Evolutionary conservation across 495 filamentous ascomycete species (phyloP).

Genomic region (Xylaria venustula): DNA sequence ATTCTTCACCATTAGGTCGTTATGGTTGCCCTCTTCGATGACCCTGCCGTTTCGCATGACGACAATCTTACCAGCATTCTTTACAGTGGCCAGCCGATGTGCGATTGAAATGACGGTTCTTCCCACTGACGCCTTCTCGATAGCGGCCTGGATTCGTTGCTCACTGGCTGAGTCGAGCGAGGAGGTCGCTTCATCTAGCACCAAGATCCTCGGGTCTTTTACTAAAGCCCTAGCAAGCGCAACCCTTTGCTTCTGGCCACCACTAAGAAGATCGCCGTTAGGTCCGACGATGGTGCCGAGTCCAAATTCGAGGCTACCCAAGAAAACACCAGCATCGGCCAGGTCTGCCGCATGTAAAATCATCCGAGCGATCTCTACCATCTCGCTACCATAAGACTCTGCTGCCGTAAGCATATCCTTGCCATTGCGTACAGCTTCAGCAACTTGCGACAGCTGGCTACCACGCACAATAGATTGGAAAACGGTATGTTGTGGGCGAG

Average conservation of each 20-base stretch:
- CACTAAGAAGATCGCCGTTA: slow-evolving; percentile 46
- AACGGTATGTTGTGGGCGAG: slow-evolving; percentile 39
- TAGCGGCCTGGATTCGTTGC: slow-evolving; percentile 50
- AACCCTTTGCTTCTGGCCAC: slow-evolving; percentile 63
- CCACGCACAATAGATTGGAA: slow-evolving; percentile 27
- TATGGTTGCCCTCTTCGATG: slow-evolving; percentile 55
- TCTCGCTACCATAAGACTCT: slow-evolving; percentile 16
- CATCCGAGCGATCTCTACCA: slow-evolving; percentile 32
- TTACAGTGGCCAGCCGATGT: slow-evolving; percentile 67
- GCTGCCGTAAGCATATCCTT: slow-evolving; percentile 23
- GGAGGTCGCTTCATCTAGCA: slow-evolving; percentile 60
- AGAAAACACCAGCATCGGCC: slow-evolving; percentile 41
- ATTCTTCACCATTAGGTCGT: slow-evolving; percentile 32
- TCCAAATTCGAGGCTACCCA: slow-evolving; percentile 35
- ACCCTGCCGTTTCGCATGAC: slow-evolving; percentile 57
- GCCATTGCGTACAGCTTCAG: slow-evolving; percentile 24
- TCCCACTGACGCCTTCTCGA: slow-evolving; percentile 45
- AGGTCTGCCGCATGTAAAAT: slow-evolving; percentile 33
- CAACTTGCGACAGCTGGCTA: slow-evolving; percentile 18
- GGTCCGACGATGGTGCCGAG: slow-evolving; percentile 51
- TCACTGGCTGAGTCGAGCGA: slow-evolving; percentile 54
- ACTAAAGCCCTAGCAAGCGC: slow-evolving; percentile 56
- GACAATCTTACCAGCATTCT: slow-evolving; percentile 59
- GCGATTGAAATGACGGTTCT: slow-evolving; percentile 73
- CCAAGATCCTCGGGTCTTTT: slow-evolving; percentile 43